Percentiles rank a stretch among this genome's conserved stretches.
These are phyloP conservation scores for Leucosporidium creatinivorum DNA, from an alignment of 768 basidiomycete species.

Conservation along the genomic window DNA sequence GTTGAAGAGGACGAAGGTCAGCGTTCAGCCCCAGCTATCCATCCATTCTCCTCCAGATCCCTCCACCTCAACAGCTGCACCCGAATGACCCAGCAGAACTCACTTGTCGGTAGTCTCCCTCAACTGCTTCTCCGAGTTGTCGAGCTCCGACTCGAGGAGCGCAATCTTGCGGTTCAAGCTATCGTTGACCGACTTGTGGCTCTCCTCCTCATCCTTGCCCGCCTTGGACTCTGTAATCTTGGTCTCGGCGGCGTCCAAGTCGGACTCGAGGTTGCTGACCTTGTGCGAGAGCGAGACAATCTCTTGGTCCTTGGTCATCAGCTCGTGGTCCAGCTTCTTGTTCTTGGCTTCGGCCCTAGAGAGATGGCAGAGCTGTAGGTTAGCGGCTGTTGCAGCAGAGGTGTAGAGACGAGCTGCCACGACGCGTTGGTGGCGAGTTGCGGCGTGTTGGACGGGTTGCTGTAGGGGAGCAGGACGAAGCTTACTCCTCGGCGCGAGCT, in stretches of 20 bases:
- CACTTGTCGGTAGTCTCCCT: constrained; percentile 97
- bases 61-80: neutral
- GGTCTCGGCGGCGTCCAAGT: constrained; percentile 64
- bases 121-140: constrained; percentile 87
- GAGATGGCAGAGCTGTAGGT: neutral
- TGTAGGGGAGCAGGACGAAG: neutral
- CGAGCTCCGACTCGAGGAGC: constrained; percentile 62
- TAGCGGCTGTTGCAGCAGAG: no score
- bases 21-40: neutral
- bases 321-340: constrained; percentile 41
- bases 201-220: constrained; percentile 60
- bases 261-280: constrained; percentile 56
- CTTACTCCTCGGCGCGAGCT: constrained; percentile 63
- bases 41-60: neutral
- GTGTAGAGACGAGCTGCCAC: neutral
- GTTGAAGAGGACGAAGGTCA: neutral
- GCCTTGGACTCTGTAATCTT: constrained; percentile 61
- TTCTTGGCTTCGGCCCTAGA: constrained; percentile 52
- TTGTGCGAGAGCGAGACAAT: constrained; percentile 70
- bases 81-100: constrained; percentile 41
- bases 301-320: constrained; percentile 78
- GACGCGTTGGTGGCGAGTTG: neutral
- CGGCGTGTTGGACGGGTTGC: neutral
- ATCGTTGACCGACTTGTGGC: constrained; percentile 64
- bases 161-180: constrained; percentile 72